A percentile compares a stretch with the other conserved stretches of the same genome.
Conservation (phyloP, 129 eudicot genomes). For the Artemisia annua region DNA sequence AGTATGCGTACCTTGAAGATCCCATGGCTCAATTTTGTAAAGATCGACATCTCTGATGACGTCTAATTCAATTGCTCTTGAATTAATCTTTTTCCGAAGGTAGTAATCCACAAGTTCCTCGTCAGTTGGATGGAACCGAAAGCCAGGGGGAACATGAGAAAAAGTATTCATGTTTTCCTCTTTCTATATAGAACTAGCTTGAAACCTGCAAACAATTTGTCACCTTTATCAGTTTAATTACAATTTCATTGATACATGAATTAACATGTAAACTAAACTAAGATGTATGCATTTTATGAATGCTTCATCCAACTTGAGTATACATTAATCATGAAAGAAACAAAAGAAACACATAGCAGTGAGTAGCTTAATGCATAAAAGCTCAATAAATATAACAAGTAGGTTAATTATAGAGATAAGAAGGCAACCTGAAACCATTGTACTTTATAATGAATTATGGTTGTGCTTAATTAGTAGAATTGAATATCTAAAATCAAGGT, state of each 20-base stretch:
- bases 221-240: not conserved
- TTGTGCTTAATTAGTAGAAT: not conserved
- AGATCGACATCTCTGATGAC: constrained; percentile 89
- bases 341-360: not conserved
- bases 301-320: not conserved
- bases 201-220: constrained; percentile 32
- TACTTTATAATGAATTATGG: not conserved
- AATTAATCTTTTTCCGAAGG: constrained; percentile 69
- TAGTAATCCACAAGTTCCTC: constrained; percentile 96
- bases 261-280: not conserved
- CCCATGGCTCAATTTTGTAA: constrained; percentile 97
- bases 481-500: not conserved
- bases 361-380: not conserved
- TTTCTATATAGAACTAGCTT: not conserved
- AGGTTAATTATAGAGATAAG: not conserved
- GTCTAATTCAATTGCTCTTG: constrained; percentile 70
- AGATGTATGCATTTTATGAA: not conserved
- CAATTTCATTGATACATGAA: not conserved
- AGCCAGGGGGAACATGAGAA: constrained; percentile 88
- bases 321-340: not conserved
- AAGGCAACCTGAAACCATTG: not conserved
- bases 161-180: constrained; percentile 53
- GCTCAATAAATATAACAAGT: not conserved
- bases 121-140: constrained; percentile 94
- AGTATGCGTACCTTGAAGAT: constrained; percentile 41